Evolutionary conservation across 306 rosid species (phyloP).

Genomic region (Sindora glabra): DNA sequence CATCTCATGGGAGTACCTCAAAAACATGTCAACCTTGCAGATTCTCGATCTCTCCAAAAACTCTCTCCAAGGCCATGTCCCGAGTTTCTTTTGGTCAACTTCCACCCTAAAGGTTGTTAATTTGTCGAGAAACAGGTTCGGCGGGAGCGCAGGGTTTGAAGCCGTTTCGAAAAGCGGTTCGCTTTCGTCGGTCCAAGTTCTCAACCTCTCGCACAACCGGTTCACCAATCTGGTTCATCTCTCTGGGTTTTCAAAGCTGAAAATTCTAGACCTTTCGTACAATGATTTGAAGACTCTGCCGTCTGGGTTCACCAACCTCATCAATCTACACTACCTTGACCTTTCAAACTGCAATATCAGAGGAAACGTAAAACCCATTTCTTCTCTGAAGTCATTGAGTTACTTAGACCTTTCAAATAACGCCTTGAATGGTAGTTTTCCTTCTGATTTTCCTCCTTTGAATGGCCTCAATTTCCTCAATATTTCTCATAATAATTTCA

Average conservation of each 20-base stretch:
- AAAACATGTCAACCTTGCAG: slow-evolving; percentile 44
- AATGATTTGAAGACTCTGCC: slow-evolving; percentile 47
- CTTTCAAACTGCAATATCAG: slow-evolving; percentile 60
- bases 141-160: slow-evolving; percentile 51
- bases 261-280: slow-evolving; percentile 53
- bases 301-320: slow-evolving; percentile 42
- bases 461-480: slow-evolving; percentile 41
- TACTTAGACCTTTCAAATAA: slow-evolving; percentile 65
- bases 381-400: slow-evolving; percentile 37
- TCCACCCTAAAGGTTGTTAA: slow-evolving; percentile 34
- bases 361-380: slow-evolving; percentile 49
- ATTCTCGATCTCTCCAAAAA: slow-evolving; percentile 65
- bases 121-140: slow-evolving; percentile 57
- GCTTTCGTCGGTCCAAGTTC: slow-evolving; percentile 40
- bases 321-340: slow-evolving; percentile 36
- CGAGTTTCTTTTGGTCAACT: slow-evolving; percentile 58
- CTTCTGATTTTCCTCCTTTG: slow-evolving; percentile 69
- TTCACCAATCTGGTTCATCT: slow-evolving; percentile 56
- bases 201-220: slow-evolving; percentile 72
- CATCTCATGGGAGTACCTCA: slow-evolving; percentile 58
- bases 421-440: slow-evolving; percentile 62
- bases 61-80: slow-evolving; percentile 52
- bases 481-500: slow-evolving; percentile 62
- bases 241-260: slow-evolving; percentile 42
- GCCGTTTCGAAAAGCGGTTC: slow-evolving; percentile 13